A percentile compares a stretch with the other conserved stretches of the same genome.
phyloP scores from a whole-genome alignment of 192 early-diverging fungal genomes.

The Entomortierella chlamydospora region DNA sequence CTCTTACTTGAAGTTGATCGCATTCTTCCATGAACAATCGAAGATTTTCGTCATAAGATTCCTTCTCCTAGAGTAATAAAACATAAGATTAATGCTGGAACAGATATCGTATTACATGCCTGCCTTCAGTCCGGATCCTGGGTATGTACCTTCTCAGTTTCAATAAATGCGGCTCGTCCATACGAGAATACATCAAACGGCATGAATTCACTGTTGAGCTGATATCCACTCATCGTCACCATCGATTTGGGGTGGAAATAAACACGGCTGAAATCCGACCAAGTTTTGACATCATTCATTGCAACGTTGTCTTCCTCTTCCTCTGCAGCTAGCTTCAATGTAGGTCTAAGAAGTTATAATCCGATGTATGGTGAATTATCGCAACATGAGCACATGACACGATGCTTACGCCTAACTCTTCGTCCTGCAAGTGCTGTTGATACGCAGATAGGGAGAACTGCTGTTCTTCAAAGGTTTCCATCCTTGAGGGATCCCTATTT shows the following conservation, averaged over 20 bases:
- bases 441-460: slow-evolving; percentile 31
- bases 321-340: slow-evolving; percentile 34
- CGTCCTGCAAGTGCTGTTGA: slow-evolving; percentile 39
- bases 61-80: too few relatives aligned
- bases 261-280: slow-evolving; percentile 87
- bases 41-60: slow-evolving; percentile 65
- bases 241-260: slow-evolving; percentile 81
- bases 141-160: slow-evolving; percentile 59
- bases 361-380: too few relatives aligned
- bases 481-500: slow-evolving; percentile 43
- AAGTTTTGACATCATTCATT: slow-evolving; percentile 68
- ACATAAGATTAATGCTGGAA: too few relatives aligned
- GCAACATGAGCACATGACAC: neutral
- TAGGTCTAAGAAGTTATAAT: neutral
- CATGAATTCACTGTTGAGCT: slow-evolving; percentile 56
- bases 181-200: slow-evolving; percentile 66
- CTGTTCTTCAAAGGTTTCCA: slow-evolving; percentile 48
- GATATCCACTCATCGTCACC: slow-evolving; percentile 50
- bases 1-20: slow-evolving; percentile 61
- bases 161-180: slow-evolving; percentile 59
- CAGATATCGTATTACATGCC: too few relatives aligned
- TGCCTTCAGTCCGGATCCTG: neutral
- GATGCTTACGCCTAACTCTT: slow-evolving; percentile 33
- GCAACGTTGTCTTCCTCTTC: slow-evolving; percentile 57
- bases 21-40: slow-evolving; percentile 67